Evolutionary conservation across 2,329 filamentous ascomycete genomes (phyloP).

Genomic region (Macrophomina pseudophaseolina): DNA sequence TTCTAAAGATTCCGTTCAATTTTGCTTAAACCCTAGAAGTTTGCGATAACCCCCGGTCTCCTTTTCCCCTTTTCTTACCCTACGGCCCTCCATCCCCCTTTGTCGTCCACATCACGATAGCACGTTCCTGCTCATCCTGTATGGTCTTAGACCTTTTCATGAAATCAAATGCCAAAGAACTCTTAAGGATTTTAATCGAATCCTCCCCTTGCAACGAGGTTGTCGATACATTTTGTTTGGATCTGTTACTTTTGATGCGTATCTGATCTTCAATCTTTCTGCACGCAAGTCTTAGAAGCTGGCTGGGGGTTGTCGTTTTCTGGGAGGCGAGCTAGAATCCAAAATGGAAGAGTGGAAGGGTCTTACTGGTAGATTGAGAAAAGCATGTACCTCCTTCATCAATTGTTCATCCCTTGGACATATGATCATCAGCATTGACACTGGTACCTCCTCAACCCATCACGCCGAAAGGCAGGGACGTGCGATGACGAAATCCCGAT

Average conservation of each 20-base stretch:
- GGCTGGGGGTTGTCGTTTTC: not conserved
- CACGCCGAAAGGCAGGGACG: not conserved
- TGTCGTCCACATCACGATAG: constrained; percentile 26
- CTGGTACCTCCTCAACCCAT: not conserved
- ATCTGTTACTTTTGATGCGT: not conserved
- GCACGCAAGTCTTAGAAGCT: not conserved
- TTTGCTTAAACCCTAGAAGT: constrained; percentile 28
- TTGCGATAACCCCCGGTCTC: constrained; percentile 24
- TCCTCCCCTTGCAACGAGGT: not conserved
- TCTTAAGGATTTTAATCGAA: constrained; percentile 16
- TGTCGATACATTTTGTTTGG: not conserved
- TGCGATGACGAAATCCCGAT: not conserved
- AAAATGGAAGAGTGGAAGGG: constrained; percentile 12
- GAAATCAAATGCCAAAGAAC: constrained; percentile 28
- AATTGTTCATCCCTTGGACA: not conserved
- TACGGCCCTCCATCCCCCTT: constrained; percentile 25
- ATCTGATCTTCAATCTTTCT: not conserved
- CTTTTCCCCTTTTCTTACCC: constrained; percentile 23
- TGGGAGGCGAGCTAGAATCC: constrained; percentile 7
- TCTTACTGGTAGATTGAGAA: not conserved
- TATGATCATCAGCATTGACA: constrained; percentile 3
- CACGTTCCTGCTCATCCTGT: constrained; percentile 24
- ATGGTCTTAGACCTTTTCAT: constrained; percentile 26
- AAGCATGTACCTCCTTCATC: not conserved
- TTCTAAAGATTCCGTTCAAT: constrained; percentile 28